Conservation (phyloP, 2,329 filamentous ascomycete species). For the Aspergillus sclerotialis region DNA sequence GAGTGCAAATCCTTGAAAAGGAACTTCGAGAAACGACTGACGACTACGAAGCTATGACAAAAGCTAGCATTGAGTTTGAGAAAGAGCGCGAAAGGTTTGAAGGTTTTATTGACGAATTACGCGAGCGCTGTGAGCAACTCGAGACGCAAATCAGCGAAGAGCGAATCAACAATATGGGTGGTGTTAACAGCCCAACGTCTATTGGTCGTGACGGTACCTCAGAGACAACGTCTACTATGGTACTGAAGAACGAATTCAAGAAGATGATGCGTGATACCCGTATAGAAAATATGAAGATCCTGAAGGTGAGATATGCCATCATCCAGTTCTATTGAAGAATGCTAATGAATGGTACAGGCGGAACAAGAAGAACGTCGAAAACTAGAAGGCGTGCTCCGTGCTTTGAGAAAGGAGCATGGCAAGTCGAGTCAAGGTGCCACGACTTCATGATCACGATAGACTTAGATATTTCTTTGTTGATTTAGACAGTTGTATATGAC, state of each 20-base stretch:
- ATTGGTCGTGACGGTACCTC: constrained; percentile 29
- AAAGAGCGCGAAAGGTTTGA: constrained; percentile 63
- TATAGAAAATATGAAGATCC: constrained; percentile 55
- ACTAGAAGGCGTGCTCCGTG: constrained; percentile 58
- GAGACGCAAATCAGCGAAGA: constrained; percentile 62
- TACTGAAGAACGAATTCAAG: constrained; percentile 68
- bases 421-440: constrained; percentile 25
- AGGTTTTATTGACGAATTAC: constrained; percentile 54
- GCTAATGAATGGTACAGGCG: constrained; percentile 40
- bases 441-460: constrained; percentile 27
- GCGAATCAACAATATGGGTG: constrained; percentile 58
- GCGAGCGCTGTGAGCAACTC: constrained; percentile 57
- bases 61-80: constrained; percentile 63
- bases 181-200: constrained; percentile 47
- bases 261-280: constrained; percentile 73
- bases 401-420: constrained; percentile 36
- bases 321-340: neutral
- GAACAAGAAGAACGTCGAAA: constrained; percentile 66
- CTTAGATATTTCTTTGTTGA: constrained; percentile 8
- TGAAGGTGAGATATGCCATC: constrained; percentile 51
- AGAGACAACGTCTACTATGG: constrained; percentile 60
- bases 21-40: constrained; percentile 62
- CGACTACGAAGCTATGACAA: constrained; percentile 65
- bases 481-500: too few relatives aligned
- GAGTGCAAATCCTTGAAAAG: constrained; percentile 51